These are phyloP conservation scores for Phaffia rhodozyma DNA, from an alignment of 1,284 basidiomycete genomes.

Conservation along the genomic window DNA sequence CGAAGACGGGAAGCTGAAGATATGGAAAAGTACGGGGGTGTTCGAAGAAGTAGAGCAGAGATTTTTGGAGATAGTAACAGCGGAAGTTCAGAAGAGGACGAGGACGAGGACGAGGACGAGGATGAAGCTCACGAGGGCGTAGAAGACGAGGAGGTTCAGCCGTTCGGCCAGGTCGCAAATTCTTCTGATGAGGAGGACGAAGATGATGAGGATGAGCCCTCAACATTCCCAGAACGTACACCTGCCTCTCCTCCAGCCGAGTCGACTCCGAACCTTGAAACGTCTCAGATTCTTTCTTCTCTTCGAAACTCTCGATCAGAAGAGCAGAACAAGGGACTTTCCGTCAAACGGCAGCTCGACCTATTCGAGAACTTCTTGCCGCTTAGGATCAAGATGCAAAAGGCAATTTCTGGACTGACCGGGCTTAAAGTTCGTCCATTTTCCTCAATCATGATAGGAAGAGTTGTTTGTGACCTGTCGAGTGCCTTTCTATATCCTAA, in stretches of 20 bases:
- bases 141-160: conserved; percentile 23
- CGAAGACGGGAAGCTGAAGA: conserved; percentile 9
- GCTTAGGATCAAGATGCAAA: conserved; percentile 14
- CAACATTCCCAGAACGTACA: background rate
- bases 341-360: conserved; percentile 17
- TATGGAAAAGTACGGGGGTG: conserved; percentile 14
- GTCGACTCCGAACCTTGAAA: conserved; percentile 22
- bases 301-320: conserved; percentile 13
- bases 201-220: conserved; percentile 6
- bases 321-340: conserved; percentile 14
- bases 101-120: conserved; percentile 24
- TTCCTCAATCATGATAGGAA: too few species aligned
- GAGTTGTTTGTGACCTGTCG: background rate
- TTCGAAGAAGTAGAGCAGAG: conserved; percentile 21
- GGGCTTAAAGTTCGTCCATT: background rate
- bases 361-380: conserved; percentile 14
- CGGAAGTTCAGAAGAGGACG: conserved; percentile 5
- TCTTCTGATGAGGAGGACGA: conserved; percentile 28
- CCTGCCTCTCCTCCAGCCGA: background rate
- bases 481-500: background rate
- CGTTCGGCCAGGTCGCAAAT: too few species aligned
- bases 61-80: conserved; percentile 18
- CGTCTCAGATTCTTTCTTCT: conserved; percentile 24
- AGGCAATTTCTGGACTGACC: conserved; percentile 4
- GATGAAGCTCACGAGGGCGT: conserved; percentile 26